Evolutionary conservation across 2,329 filamentous ascomycete genomes (phyloP), one percentile per base, ranked within the genome.

Genomic region (Penicillium brasilianum): DNA sequence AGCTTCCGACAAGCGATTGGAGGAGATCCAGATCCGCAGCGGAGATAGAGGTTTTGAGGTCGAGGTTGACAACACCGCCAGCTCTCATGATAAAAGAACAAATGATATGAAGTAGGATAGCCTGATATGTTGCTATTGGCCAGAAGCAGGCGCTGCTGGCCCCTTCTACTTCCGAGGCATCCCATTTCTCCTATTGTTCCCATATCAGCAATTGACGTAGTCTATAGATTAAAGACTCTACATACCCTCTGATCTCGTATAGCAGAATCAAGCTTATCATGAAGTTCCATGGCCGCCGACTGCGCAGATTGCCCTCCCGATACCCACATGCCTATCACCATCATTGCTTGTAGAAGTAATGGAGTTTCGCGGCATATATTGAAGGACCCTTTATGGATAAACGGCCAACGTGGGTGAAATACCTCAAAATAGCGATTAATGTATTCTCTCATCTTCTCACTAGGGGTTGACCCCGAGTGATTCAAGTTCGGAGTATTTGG

Each of bases 81-180:
- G 59, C 30, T 13, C 57, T 58, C 4, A 32, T 39, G 0, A 69
- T 36, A 0, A 71, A 20, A 25, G 72, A 60, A 53, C 74, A 72
- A 14, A 76, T 71, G 8, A 72, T 62, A 55, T 75, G 69, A 1
- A 76, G 56, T 16, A 76, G 53, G 28, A 76, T 72, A 14, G 71
- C 70, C 62, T 76, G 73, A 22, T 74, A 76, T 8, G 66, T 73
- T 2, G 73, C 57, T 9, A 76, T 66, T n/a, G 73, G 74, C 69
- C 72, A 75, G 20, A 49, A 44, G n/a, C 59, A 69, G 20, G 25
- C 30, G 43, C 52, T 60, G 16, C 30, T 53, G 6, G 41, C 58
- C 10, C 20, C 56, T 1, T 63, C 48, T 48, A 34, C 20, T 22
- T 50, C 50, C 2, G 68, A 63, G 7, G 58, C 63, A 60, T 72